phyloP scores from a whole-genome alignment of 2,329 filamentous ascomycete genomes.

The Coniochaeta sp. region DNA sequence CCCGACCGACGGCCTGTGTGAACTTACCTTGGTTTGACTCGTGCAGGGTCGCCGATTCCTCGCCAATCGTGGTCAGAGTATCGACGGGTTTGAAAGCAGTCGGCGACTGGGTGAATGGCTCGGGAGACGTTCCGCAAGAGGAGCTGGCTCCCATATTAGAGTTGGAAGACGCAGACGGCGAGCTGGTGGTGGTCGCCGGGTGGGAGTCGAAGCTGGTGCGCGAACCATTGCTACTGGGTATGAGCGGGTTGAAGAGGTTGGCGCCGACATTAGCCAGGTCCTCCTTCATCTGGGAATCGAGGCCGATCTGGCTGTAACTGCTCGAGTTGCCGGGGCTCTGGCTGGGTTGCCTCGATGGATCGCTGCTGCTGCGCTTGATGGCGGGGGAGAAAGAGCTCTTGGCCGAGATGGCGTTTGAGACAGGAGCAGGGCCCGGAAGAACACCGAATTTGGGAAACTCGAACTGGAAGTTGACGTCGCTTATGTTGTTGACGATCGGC shows the following conservation, averaged over 20 bases:
- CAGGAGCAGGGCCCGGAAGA: constrained; percentile 42
- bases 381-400: neutral
- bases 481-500: constrained; percentile 50
- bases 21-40: constrained; percentile 1
- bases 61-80: constrained; percentile 56
- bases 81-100: constrained; percentile 57
- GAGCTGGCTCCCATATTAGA: constrained; percentile 51
- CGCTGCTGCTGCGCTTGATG: constrained; percentile 18
- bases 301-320: constrained; percentile 22
- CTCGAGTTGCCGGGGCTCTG: constrained; percentile 26
- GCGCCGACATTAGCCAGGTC: constrained; percentile 45
- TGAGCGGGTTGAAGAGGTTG: constrained; percentile 52
- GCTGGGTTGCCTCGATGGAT: constrained; percentile 25
- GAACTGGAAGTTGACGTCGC: constrained; percentile 82
- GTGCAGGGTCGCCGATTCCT: constrained; percentile 53
- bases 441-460: constrained; percentile 93
- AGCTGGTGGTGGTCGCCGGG: constrained; percentile 47
- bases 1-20: neutral
- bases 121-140: constrained; percentile 71
- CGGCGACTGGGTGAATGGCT: constrained; percentile 67
- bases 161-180: constrained; percentile 56
- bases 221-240: constrained; percentile 38
- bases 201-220: constrained; percentile 45
- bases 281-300: constrained; percentile 32
- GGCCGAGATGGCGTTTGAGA: constrained; percentile 13